Percentiles rank a stretch among this genome's conserved stretches.
Evolutionary conservation across 139 green algal species (phyloP).

Genomic region (Medakamo hakoo): DNA sequence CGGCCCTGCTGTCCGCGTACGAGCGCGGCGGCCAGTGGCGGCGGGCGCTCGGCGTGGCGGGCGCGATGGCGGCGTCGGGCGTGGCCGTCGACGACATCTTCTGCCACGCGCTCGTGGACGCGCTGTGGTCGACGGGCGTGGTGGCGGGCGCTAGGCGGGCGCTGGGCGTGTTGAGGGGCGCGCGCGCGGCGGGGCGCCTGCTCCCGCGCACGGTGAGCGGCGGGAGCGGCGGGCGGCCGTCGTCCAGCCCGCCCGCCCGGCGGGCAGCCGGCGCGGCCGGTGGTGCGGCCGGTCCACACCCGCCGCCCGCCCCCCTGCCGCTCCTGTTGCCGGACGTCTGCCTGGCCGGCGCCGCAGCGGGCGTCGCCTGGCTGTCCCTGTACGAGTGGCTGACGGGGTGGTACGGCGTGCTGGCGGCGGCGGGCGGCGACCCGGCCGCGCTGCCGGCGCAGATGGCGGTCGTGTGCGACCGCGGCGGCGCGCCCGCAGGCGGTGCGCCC

Average conservation of each 20-base stretch:
- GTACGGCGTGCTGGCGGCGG: conserved; percentile 16
- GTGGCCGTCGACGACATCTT: conserved; percentile 48
- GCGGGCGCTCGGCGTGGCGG: conserved; percentile 6
- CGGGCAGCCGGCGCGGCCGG: too few species aligned
- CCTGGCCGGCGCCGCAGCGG: conserved; percentile 64
- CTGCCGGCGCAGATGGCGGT: conserved; percentile 16
- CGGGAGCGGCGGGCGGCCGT: neutral
- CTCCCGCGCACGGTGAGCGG: too few species aligned
- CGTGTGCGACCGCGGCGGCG: conserved; percentile 22
- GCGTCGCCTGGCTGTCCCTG: conserved; percentile 63
- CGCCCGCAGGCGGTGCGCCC: neutral
- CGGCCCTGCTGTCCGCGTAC: conserved; percentile 46
- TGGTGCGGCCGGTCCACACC: neutral
- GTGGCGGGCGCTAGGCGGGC: conserved; percentile 48
- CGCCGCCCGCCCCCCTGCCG: too few species aligned
- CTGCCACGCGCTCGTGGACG: conserved; percentile 72
- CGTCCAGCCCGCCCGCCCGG: too few species aligned
- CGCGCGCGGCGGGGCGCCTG: neutral
- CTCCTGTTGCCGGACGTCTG: too few species aligned
- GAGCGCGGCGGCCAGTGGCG: conserved; percentile 14
- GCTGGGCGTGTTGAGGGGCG: conserved; percentile 12
- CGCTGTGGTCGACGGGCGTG: conserved; percentile 65
- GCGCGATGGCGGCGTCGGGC: conserved; percentile 4
- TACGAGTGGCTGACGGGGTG: conserved; percentile 55
- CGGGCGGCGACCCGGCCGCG: neutral